Percentiles rank a stretch among this genome's conserved stretches.
phyloP scores from a whole-genome alignment of 2,329 filamentous ascomycete genomes.

The Aspergillus ochraceus region DNA sequence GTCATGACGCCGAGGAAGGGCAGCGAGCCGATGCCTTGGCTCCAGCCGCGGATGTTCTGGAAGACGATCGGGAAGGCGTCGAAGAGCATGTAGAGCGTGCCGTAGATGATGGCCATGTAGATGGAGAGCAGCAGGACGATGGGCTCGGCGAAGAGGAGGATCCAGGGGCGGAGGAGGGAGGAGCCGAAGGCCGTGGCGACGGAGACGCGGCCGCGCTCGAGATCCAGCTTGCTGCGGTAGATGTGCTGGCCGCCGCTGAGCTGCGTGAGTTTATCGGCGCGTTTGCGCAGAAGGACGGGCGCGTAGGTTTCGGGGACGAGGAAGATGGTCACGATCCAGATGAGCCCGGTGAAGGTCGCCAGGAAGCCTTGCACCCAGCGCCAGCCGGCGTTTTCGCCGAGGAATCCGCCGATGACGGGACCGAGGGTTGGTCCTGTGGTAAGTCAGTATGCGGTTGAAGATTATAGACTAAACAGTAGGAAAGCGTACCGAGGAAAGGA shows the following conservation, averaged over 20 bases:
- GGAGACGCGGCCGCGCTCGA: constrained; percentile 44
- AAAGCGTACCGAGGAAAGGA: constrained; percentile 57
- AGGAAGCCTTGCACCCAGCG: constrained; percentile 67
- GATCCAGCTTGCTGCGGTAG: constrained; percentile 43
- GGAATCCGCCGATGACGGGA: constrained; percentile 67
- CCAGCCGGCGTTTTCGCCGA: constrained; percentile 65
- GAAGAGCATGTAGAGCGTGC: constrained; percentile 55
- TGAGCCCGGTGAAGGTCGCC: constrained; percentile 61
- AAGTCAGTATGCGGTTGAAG: background rate
- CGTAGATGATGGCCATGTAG: constrained; percentile 54
- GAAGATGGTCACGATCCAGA: constrained; percentile 47
- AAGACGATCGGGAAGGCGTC: constrained; percentile 54
- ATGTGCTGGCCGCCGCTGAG: constrained; percentile 45
- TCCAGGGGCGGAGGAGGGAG: constrained; percentile 50
- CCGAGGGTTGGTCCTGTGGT: constrained; percentile 56
- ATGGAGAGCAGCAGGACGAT: constrained; percentile 51
- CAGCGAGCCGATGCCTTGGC: constrained; percentile 48
- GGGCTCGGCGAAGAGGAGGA: constrained; percentile 51
- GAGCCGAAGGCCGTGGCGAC: constrained; percentile 44
- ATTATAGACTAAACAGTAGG: background rate
- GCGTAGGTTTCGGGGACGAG: constrained; percentile 46
- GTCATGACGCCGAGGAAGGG: constrained; percentile 52
- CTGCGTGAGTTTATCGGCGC: constrained; percentile 51
- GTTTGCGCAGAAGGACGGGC: constrained; percentile 52
- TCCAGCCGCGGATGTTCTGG: constrained; percentile 46